Evolutionary conservation across 129 eudicot species (phyloP), one percentile per base, ranked within the genome.

Genomic region (Pulicaria dysenterica): DNA sequence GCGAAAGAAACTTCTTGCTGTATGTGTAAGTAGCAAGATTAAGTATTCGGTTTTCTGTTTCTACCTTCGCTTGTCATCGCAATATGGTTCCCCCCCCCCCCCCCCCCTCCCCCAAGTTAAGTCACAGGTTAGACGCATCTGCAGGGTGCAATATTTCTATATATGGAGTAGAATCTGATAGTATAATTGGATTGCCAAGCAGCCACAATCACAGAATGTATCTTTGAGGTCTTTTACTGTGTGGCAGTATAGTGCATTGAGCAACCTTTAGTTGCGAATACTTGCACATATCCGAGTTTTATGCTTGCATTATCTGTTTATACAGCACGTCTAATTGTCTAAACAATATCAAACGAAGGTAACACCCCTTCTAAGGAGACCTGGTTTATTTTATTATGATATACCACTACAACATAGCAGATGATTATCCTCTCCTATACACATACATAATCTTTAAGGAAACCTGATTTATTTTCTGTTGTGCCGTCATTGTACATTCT

Each of bases 301-400:
- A 24, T 24, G 31, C 31, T 24, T 24, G 31, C 31, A 24, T 24
- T 24, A 24, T 24, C 31, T 24, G 31, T 24, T 24, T 24, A 24
- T 24, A 6, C 5, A 14, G 46, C 8, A 14, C 12, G 39, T 61
- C 31, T 39, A 13, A 40, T 61, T 6, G 5, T 38, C 24, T 59
- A 13, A 59, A 37, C 11, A 12, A 59, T 37, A 37, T 59, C 36
- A 13, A 59, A 12, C 38, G 14, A 63, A 15, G 38, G 31, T 24
- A 24, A 24, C 31, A 24, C 31, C 2, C 31, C 31, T 24, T 24
- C 31, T 24, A 24, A 24, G 31, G 31, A 24, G 31, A 24, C 31
- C 31, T 24, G 31, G 31, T 24, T 24, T 43, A 63, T 63, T 61
- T 63, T n/a, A 37, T 41, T 63, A 16, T 65, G 71, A 56, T 65